These are phyloP conservation scores for Colletotrichum falcatum DNA, from an alignment of 2,329 filamentous ascomycete species.

Conservation along the genomic window DNA sequence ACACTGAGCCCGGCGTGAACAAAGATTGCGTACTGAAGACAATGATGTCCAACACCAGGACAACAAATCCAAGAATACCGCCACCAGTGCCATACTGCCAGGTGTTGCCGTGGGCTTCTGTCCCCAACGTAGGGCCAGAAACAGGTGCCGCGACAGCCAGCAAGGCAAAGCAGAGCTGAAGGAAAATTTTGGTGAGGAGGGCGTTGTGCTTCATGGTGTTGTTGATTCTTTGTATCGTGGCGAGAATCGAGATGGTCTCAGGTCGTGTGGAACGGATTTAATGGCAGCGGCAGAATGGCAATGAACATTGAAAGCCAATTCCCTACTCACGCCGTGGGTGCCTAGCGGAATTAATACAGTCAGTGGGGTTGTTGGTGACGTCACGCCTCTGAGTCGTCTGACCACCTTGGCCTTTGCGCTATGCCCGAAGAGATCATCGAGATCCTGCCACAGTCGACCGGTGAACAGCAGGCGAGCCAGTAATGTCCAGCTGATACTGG, in stretches of 20 bases:
- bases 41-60: slow-evolving; percentile 72
- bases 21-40: slow-evolving; percentile 65
- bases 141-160: slow-evolving; percentile 63
- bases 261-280: too few relatives aligned
- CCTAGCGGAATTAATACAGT: neutral
- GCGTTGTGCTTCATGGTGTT: slow-evolving; percentile 14
- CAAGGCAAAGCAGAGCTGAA: slow-evolving; percentile 65
- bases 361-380: slow-evolving; percentile 1
- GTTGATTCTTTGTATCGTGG: neutral
- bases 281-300: neutral
- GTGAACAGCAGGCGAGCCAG: neutral
- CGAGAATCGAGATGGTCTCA: neutral
- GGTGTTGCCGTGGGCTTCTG: slow-evolving; percentile 53
- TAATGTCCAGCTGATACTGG: slow-evolving; percentile 7
- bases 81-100: slow-evolving; percentile 73
- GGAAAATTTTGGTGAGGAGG: slow-evolving; percentile 55
- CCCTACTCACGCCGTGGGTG: neutral
- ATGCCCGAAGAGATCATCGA: slow-evolving; percentile 4
- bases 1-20: too few relatives aligned
- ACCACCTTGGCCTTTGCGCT: slow-evolving; percentile 10
- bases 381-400: slow-evolving; percentile 10
- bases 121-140: slow-evolving; percentile 59
- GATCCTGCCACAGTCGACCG: neutral
- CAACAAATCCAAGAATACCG: slow-evolving; percentile 70
- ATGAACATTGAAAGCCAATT: neutral